A percentile compares a stretch with the other conserved stretches of the same genome.
These are phyloP conservation scores for Fraxinus velutina DNA, from an alignment of 305 asterid genomes.

Conservation along the genomic window DNA sequence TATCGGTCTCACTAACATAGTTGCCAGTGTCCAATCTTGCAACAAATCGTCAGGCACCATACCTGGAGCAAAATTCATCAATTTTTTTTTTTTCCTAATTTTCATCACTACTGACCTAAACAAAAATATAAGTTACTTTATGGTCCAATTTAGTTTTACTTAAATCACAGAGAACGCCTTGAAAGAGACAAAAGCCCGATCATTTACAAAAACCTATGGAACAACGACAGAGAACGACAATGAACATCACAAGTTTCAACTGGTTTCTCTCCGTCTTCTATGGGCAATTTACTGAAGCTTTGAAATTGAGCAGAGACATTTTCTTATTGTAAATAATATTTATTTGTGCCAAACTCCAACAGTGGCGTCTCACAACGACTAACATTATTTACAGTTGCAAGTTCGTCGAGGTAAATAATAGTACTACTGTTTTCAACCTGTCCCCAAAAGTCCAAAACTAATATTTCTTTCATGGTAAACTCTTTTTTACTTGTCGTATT, in stretches of 20 bases:
- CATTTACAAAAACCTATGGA: not conserved
- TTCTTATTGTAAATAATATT: not conserved
- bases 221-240: not conserved
- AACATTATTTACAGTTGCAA: not conserved
- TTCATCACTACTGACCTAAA: not conserved
- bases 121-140: not conserved
- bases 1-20: slow-evolving; percentile 23
- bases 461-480: not conserved
- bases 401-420: not conserved
- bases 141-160: not conserved
- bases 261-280: not conserved
- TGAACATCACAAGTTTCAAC: not conserved
- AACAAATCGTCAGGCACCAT: not conserved
- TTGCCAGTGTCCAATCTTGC: slow-evolving; percentile 33
- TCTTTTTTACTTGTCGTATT: not conserved
- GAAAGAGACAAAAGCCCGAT: not conserved
- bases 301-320: not conserved
- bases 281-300: not conserved
- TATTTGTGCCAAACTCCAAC: not conserved
- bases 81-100: too few species aligned
- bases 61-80: not conserved
- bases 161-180: not conserved
- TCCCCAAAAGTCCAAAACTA: not conserved
- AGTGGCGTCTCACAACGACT: not conserved
- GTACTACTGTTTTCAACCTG: not conserved